Conservation (phyloP, 1,139 yeast species). For the Magnusiomyces sp. region DNA sequence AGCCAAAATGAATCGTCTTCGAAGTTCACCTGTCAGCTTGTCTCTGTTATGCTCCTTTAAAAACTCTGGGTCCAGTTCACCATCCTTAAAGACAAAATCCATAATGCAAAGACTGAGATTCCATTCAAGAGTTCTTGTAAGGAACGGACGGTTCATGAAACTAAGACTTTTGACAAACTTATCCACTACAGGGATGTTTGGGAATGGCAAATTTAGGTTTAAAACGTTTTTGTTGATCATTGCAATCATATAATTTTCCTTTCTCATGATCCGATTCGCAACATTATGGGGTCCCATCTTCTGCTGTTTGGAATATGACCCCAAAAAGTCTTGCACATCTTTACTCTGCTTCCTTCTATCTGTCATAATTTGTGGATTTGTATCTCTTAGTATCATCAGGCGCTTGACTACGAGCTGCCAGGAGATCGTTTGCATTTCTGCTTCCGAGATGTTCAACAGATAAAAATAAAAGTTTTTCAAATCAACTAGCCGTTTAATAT, state of each 20-base stretch:
- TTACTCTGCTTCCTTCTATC: too few species aligned
- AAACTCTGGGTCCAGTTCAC: constrained; percentile 70
- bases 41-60: constrained; percentile 66
- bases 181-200: too few species aligned
- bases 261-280: constrained; percentile 92
- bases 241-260: constrained; percentile 88
- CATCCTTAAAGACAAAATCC: constrained; percentile 80
- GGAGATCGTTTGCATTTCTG: constrained; percentile 83
- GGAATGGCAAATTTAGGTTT: constrained; percentile 50
- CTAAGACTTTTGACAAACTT: constrained; percentile 22
- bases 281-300: constrained; percentile 86
- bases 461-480: constrained; percentile 57
- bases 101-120: constrained; percentile 79
- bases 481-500: constrained; percentile 48
- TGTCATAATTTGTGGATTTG: constrained; percentile 59
- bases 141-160: constrained; percentile 31
- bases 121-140: constrained; percentile 92
- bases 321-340: constrained; percentile 44
- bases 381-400: constrained; percentile 64
- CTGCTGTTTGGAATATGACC: constrained; percentile 41
- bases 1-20: constrained; percentile 74
- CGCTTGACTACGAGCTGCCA: constrained; percentile 87
- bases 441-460: constrained; percentile 61
- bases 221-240: constrained; percentile 71
- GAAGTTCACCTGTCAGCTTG: constrained; percentile 57